Percentiles rank a stretch among this genome's conserved stretches.
Evolutionary conservation across 2,329 filamentous ascomycete genomes (phyloP).

Genomic region (Fusarium marasasianum): DNA sequence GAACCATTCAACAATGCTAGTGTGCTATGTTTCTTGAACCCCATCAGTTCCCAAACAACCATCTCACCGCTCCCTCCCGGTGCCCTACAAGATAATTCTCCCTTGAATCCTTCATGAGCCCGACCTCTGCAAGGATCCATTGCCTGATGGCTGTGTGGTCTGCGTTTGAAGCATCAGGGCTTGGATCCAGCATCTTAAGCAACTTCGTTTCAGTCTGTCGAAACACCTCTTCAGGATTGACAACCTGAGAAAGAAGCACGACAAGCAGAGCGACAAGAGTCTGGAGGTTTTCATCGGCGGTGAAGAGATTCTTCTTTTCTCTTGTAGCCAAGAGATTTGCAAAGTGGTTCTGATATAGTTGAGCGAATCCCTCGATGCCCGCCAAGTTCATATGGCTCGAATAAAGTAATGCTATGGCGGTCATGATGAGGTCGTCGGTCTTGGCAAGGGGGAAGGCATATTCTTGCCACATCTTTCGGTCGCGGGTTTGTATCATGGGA

Average conservation of each 20-base stretch:
- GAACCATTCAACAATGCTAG: background rate
- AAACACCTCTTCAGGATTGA: accelerated
- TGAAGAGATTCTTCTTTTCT: background rate
- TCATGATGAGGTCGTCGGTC: slow-evolving; percentile 38
- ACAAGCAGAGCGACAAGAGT: background rate
- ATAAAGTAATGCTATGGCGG: slow-evolving; percentile 22
- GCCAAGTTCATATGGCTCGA: background rate
- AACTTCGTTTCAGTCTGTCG: too few relatives aligned
- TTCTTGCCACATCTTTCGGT: slow-evolving; percentile 33
- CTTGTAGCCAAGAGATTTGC: too few relatives aligned
- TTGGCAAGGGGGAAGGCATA: slow-evolving; percentile 32
- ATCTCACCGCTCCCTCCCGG: too few relatives aligned
- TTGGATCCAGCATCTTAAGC: too few relatives aligned
- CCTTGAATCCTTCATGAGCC: too few relatives aligned
- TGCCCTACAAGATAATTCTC: too few relatives aligned
- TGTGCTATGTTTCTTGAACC: background rate
- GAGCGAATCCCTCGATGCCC: too few relatives aligned
- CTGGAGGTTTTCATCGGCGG: background rate
- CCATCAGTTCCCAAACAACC: background rate
- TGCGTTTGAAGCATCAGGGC: too few relatives aligned
- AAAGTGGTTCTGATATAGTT: too few relatives aligned
- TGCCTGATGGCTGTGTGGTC: too few relatives aligned
- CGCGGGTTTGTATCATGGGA: slow-evolving; percentile 34
- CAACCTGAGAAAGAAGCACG: background rate
- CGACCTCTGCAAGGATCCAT: too few relatives aligned